These are phyloP conservation scores for Paralagenidium karlingii DNA, from an alignment of 352 stramenopile species.

Conservation along the genomic window DNA sequence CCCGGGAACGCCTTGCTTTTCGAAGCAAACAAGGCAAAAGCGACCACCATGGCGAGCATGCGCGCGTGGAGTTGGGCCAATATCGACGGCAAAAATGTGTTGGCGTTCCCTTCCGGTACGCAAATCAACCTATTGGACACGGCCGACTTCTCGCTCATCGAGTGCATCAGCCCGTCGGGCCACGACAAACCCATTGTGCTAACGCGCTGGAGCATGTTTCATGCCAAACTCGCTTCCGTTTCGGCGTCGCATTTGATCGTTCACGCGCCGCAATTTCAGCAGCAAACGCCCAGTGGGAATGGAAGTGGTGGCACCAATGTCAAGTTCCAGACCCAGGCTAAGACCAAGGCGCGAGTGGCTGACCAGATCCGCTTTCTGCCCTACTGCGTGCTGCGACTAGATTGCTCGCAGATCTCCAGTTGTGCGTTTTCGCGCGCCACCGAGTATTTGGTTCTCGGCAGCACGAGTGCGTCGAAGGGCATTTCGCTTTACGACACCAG, in stretches of 20 bases:
- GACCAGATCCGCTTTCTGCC: conserved; percentile 26
- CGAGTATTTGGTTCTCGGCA: conserved; percentile 42
- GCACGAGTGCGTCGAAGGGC: too few relatives aligned
- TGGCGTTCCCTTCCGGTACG: conserved; percentile 48
- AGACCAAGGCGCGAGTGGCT: too few relatives aligned
- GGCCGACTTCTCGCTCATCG: conserved; percentile 71
- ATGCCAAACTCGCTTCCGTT: conserved; percentile 63
- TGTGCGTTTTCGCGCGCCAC: conserved; percentile 56
- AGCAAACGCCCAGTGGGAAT: too few relatives aligned
- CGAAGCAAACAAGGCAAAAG: background rate
- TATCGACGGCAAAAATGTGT: conserved; percentile 70
- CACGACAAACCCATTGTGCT: conserved; percentile 40
- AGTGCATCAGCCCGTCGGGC: conserved; percentile 37
- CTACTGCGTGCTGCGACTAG: conserved; percentile 31
- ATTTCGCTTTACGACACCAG: too few relatives aligned
- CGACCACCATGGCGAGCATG: conserved; percentile 10
- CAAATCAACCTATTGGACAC: conserved; percentile 73
- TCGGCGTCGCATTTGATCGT: conserved; percentile 48
- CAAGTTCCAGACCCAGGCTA: too few relatives aligned
- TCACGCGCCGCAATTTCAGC: conserved; percentile 38
- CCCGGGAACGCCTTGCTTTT: too few relatives aligned
- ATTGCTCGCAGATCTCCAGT: conserved; percentile 15
- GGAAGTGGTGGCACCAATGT: too few relatives aligned
- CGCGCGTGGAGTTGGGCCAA: conserved; percentile 70
- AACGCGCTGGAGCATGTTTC: conserved; percentile 65